These are phyloP conservation scores for Scutellaria galericulata DNA, from an alignment of 257 asterid genomes.

Conservation along the genomic window DNA sequence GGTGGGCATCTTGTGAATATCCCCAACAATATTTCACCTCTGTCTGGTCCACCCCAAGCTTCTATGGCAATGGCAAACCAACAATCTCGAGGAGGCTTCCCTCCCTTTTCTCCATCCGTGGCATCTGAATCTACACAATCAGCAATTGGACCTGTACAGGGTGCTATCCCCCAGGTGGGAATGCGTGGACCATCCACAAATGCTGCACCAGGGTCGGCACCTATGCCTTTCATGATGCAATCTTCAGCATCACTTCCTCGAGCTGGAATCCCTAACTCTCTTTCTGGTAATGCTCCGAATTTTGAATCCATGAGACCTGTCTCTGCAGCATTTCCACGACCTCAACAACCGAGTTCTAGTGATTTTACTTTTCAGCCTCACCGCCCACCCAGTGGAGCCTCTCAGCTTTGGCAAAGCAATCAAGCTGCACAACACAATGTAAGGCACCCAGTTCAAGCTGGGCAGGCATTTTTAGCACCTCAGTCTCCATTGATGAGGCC, in stretches of 20 bases:
- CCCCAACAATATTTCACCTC: slow-evolving; percentile 44
- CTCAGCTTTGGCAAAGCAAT: slow-evolving; percentile 53
- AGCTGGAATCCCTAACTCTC: slow-evolving; percentile 43
- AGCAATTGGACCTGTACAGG: slow-evolving; percentile 34
- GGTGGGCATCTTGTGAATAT: slow-evolving; percentile 40
- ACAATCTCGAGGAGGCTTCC: slow-evolving; percentile 49
- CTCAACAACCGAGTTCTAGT: slow-evolving; percentile 62
- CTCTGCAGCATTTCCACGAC: slow-evolving; percentile 54
- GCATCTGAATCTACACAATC: slow-evolving; percentile 38
- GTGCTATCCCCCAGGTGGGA: slow-evolving; percentile 34
- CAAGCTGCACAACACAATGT: slow-evolving; percentile 47
- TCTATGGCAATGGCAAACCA: slow-evolving; percentile 45
- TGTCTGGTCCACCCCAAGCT: slow-evolving; percentile 45
- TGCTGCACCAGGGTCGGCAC: slow-evolving; percentile 33
- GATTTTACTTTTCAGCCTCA: slow-evolving; percentile 89
- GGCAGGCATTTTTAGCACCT: slow-evolving; percentile 45
- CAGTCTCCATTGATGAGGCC: slow-evolving; percentile 55
- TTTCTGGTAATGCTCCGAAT: slow-evolving; percentile 46
- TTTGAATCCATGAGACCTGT: slow-evolving; percentile 45
- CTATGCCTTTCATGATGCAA: slow-evolving; percentile 40
- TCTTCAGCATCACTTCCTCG: slow-evolving; percentile 42
- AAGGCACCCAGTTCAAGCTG: slow-evolving; percentile 52
- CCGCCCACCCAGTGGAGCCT: slow-evolving; percentile 53
- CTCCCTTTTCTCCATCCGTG: slow-evolving; percentile 37
- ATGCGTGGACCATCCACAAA: slow-evolving; percentile 46